Percentiles rank a stretch among this genome's conserved stretches.
Conservation (phyloP, 2,329 filamentous ascomycete species). For the Epichloe coenophiala region DNA sequence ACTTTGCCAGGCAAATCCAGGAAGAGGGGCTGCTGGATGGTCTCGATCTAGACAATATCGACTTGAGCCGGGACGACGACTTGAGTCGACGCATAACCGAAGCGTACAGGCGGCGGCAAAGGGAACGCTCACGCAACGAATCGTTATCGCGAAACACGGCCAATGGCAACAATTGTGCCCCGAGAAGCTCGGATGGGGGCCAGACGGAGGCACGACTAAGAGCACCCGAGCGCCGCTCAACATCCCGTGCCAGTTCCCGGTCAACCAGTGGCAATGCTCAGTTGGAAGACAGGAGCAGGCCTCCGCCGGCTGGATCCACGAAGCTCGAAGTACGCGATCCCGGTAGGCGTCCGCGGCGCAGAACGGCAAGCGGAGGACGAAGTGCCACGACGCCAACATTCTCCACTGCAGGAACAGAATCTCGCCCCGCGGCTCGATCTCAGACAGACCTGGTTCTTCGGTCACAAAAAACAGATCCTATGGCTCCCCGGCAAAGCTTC, state of each 20-base stretch:
- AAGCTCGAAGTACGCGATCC: conserved; percentile 20
- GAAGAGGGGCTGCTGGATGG: conserved; percentile 80
- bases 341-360: conserved; percentile 24
- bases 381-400: conserved; percentile 37
- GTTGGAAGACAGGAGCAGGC: conserved; percentile 36
- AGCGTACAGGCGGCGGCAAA: conserved; percentile 67
- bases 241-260: conserved; percentile 30
- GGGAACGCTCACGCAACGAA: conserved; percentile 41
- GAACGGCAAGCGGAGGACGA: conserved; percentile 41
- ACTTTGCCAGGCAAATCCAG: conserved; percentile 78
- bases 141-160: conserved; percentile 11
- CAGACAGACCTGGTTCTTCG: conserved; percentile 47
- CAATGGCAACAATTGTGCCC: conserved; percentile 29
- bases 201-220: conserved; percentile 15
- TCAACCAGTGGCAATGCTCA: conserved; percentile 29
- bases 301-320: conserved; percentile 24
- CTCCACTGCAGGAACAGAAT: conserved; percentile 25
- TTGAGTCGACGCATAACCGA: conserved; percentile 84
- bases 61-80: conserved; percentile 73
- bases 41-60: conserved; percentile 77
- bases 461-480: conserved; percentile 25
- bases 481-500: conserved; percentile 24
- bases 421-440: conserved; percentile 43
- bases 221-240: conserved; percentile 15
- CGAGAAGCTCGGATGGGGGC: conserved; percentile 17